Percentiles rank a stretch among this genome's conserved stretches.
Conservation (phyloP, 2,329 filamentous ascomycete genomes). For the Cadophora luteo-olivacea region DNA sequence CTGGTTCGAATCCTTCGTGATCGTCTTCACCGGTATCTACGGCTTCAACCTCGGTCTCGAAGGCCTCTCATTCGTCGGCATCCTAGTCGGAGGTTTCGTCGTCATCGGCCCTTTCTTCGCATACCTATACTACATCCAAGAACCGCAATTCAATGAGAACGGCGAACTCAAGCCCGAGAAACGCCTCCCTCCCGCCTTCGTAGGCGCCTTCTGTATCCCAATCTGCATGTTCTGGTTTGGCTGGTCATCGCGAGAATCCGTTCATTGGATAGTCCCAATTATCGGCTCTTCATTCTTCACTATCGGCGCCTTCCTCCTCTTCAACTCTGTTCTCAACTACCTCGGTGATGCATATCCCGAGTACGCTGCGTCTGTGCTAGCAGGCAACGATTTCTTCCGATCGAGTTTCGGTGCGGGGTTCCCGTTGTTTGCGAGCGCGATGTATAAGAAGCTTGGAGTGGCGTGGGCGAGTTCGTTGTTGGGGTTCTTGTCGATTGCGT, state of each 20-base stretch:
- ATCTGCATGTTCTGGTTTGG: conserved; percentile 63
- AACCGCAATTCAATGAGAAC: conserved; percentile 54
- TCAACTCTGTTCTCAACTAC: conserved; percentile 54
- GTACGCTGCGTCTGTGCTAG: conserved; percentile 49
- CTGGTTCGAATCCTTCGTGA: conserved; percentile 67
- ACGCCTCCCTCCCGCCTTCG: conserved; percentile 60
- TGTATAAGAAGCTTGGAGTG: conserved; percentile 46
- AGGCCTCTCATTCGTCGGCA: conserved; percentile 65
- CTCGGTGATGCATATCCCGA: conserved; percentile 47
- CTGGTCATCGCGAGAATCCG: conserved; percentile 57
- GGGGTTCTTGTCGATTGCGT: conserved; percentile 44
- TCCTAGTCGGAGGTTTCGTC: conserved; percentile 57
- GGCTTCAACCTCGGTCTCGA: conserved; percentile 62
- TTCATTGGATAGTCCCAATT: conserved; percentile 63
- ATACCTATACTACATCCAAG: conserved; percentile 54
- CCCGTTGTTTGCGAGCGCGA: conserved; percentile 45
- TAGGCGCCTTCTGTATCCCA: conserved; percentile 58
- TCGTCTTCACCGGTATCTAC: conserved; percentile 66
- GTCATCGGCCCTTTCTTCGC: conserved; percentile 56
- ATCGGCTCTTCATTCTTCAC: conserved; percentile 54
- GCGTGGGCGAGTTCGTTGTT: conserved; percentile 45
- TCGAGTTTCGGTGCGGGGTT: conserved; percentile 46
- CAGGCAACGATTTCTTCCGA: conserved; percentile 48
- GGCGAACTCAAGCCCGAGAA: conserved; percentile 59
- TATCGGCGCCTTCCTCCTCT: conserved; percentile 52